phyloP scores from a whole-genome alignment of 148 eudicot genomes.

The Camellia granthamiana region DNA sequence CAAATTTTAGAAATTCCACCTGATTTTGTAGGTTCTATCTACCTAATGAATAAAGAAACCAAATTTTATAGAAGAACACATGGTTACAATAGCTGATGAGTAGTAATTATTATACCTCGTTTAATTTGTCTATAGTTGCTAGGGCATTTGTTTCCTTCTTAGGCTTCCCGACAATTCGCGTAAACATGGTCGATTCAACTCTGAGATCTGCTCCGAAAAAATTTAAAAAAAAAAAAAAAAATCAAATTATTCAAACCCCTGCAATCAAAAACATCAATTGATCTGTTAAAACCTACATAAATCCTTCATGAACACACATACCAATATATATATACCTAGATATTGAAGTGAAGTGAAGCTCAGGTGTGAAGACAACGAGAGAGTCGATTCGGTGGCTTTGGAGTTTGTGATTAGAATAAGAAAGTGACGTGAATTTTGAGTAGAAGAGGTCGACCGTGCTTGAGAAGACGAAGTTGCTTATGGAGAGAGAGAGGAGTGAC shows the following conservation, averaged over 20 bases:
- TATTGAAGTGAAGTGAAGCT: no score
- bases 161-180: conserved; percentile 20
- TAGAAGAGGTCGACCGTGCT: no score
- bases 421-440: no score
- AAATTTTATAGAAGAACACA: background rate
- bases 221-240: background rate
- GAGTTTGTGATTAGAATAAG: no score
- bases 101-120: background rate
- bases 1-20: no score
- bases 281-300: background rate
- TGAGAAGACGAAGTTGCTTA: no score
- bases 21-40: no score
- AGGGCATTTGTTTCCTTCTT: conserved; percentile 21
- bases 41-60: no score
- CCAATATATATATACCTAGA: background rate
- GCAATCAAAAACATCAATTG: background rate
- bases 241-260: background rate
- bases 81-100: background rate
- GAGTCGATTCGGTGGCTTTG: no score
- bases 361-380: no score
- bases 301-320: background rate
- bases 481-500: no score
- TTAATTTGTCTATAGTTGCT: conserved; percentile 19
- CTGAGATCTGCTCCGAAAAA: conserved; percentile 9
- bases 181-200: conserved; percentile 17